phyloP scores from a whole-genome alignment of 2,329 filamentous ascomycete species.

The Pseudocercospora eumusae region DNA sequence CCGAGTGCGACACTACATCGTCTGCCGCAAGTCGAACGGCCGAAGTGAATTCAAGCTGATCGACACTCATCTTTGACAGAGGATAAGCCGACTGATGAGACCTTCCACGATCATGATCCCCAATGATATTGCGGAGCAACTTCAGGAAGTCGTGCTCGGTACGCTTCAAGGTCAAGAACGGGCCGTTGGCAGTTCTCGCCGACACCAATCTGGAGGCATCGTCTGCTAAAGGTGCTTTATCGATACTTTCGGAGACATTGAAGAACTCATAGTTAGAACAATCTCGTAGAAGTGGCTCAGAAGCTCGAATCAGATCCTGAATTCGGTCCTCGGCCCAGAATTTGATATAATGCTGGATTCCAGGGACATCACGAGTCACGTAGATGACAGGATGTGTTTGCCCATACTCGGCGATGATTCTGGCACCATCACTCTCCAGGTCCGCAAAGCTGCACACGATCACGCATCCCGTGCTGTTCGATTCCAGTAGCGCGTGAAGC shows the following conservation, averaged over 20 bases:
- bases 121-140: constrained; percentile 64
- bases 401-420: constrained; percentile 62
- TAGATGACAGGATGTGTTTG: constrained; percentile 70
- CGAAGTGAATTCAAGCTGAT: constrained; percentile 66
- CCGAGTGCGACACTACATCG: constrained; percentile 54
- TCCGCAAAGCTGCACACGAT: constrained; percentile 71
- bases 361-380: constrained; percentile 64
- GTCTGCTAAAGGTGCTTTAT: constrained; percentile 37
- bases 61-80: constrained; percentile 61
- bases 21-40: constrained; percentile 64
- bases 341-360: constrained; percentile 63
- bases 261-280: constrained; percentile 77
- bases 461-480: constrained; percentile 63
- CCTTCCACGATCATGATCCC: constrained; percentile 54
- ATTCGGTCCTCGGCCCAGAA: constrained; percentile 58
- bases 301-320: constrained; percentile 59
- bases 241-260: constrained; percentile 62
- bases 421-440: constrained; percentile 65
- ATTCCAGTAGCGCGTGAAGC: constrained; percentile 60
- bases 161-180: constrained; percentile 67
- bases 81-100: constrained; percentile 67
- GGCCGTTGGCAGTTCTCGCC: constrained; percentile 48
- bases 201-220: constrained; percentile 22
- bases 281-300: constrained; percentile 60
- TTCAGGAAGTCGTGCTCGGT: constrained; percentile 70